Evolutionary conservation across 805 yeast genomes (phyloP), one percentile per base, ranked within the genome.

Genomic region (Lipomyces yamadae): DNA sequence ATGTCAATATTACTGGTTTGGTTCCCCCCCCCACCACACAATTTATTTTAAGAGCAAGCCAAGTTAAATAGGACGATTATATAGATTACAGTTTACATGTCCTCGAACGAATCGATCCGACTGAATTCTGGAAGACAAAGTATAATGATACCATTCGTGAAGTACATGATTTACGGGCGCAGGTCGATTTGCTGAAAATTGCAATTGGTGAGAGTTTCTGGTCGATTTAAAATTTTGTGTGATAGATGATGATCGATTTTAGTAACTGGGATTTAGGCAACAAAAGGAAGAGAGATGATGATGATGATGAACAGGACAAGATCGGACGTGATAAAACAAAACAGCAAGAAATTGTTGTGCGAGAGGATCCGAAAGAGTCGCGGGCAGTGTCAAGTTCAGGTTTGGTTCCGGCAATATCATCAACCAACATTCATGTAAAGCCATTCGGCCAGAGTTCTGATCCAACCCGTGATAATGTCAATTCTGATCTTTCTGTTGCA

Each of bases 41-140:
- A 3, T 10, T 37, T 11, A 0, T 37, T 37, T 35, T 37, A 37
- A 11, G 39, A 11, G 39, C 24, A 24, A 24, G 24, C 24, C 24
- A 24, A 24, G 24, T 24, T 24, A 32, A 10, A 2, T 2, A 11
- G 10, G 33, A 29, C 10, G 34, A 24, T 7, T 52, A 34, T 37
- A 8, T 37, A 61, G 68, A 65, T 24, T 65, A 62, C 57, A 56
- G 62, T 24, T 42, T 37, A n/a, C 59, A 48, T 33, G 50, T 65
- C 13, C 68, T 65, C 11, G 42, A 62, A 35, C 59, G 62, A 4
- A 50, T 62, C 15, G 66, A 58, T 50, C 68, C 65, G 34, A 60
- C 35, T 15, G 65, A 65, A n/a, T 65, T 56, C 35, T 65, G 68
- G 68, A 57, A 52, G 34, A 37, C 37, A 39, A 61, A 65, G 15